These are phyloP conservation scores for Zoysia japonica DNA, from an alignment of 176 grass and related monocot genomes.

Conservation along the genomic window DNA sequence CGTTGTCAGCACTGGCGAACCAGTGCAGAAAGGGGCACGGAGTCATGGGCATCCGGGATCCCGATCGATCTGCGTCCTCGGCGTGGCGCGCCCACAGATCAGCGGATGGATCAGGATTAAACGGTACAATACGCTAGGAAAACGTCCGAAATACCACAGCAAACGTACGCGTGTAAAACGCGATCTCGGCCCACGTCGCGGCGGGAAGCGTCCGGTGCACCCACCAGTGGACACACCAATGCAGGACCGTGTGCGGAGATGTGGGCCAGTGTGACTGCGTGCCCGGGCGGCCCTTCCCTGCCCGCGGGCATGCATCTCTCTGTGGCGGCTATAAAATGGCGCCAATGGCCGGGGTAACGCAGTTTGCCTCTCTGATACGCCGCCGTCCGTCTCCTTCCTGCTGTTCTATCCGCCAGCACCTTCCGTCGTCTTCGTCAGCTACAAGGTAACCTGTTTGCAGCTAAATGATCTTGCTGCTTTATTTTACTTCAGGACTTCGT, in stretches of 20 bases:
- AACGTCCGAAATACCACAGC: too few species aligned
- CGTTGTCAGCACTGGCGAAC: too few species aligned
- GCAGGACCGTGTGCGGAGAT: too few species aligned
- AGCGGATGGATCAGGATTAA: not conserved
- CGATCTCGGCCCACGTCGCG: not conserved
- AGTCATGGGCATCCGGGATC: not conserved
- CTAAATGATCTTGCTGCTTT: not conserved
- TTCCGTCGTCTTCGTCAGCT: not conserved
- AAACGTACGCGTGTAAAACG: not conserved
- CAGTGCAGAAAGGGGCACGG: not conserved
- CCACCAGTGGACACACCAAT: not conserved
- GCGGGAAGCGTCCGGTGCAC: not conserved
- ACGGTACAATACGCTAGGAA: not conserved
- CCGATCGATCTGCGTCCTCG: slow-evolving; percentile 1
- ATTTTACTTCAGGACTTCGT: not conserved
- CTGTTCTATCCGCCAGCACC: not conserved
- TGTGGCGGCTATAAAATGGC: slow-evolving; percentile 27
- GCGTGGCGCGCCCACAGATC: slow-evolving; percentile 1
- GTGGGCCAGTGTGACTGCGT: too few species aligned
- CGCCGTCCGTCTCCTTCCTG: not conserved
- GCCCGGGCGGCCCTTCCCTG: slow-evolving; percentile 24
- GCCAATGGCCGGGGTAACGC: not conserved
- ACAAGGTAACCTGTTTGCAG: not conserved
- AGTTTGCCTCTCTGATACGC: slow-evolving; percentile 51
- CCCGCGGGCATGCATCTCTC: slow-evolving; percentile 20